phyloP scores from a whole-genome alignment of 768 basidiomycete species.

The Pluteus cervinus region DNA sequence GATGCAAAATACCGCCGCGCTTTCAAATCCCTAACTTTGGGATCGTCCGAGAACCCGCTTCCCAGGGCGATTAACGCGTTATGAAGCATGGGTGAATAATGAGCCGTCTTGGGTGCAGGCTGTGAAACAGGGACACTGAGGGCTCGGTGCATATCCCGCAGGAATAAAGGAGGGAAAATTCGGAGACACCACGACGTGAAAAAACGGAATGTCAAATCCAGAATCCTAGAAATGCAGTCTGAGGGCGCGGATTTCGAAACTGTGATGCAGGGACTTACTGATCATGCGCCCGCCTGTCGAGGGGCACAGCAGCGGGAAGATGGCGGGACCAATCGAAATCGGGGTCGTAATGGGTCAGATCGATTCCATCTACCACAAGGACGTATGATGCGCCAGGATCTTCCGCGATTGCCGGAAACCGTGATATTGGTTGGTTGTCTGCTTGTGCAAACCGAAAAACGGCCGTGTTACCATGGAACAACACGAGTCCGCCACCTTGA shows the following conservation, averaged over 20 bases:
- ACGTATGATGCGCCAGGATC: conserved; percentile 33
- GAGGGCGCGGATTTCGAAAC: conserved; percentile 1
- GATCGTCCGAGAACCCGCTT: conserved; percentile 38
- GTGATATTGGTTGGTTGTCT: conserved; percentile 19
- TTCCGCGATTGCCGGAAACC: conserved; percentile 32
- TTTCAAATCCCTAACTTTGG: conserved; percentile 33
- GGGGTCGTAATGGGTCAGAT: conserved; percentile 33
- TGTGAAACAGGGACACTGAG: conserved; percentile 30
- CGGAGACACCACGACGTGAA: conserved; percentile 44
- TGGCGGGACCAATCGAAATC: conserved; percentile 47
- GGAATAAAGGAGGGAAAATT: conserved; percentile 41
- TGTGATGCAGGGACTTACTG: conserved; percentile 21
- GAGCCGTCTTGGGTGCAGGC: conserved; percentile 37
- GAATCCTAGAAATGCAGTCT: conserved; percentile 21
- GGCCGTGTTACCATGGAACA: conserved; percentile 36
- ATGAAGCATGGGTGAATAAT: conserved; percentile 72
- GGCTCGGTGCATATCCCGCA: conserved; percentile 41
- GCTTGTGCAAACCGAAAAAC: conserved; percentile 32
- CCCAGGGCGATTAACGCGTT: conserved; percentile 52
- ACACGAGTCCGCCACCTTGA: conserved; percentile 31
- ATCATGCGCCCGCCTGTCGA: conserved; percentile 40
- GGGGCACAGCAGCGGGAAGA: conserved; percentile 33
- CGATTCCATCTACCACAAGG: conserved; percentile 33
- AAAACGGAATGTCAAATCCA: conserved; percentile 43
- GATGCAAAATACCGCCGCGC: conserved; percentile 35